phyloP scores from a whole-genome alignment of 2,329 filamentous ascomycete genomes.

The Colletotrichum falcatum region DNA sequence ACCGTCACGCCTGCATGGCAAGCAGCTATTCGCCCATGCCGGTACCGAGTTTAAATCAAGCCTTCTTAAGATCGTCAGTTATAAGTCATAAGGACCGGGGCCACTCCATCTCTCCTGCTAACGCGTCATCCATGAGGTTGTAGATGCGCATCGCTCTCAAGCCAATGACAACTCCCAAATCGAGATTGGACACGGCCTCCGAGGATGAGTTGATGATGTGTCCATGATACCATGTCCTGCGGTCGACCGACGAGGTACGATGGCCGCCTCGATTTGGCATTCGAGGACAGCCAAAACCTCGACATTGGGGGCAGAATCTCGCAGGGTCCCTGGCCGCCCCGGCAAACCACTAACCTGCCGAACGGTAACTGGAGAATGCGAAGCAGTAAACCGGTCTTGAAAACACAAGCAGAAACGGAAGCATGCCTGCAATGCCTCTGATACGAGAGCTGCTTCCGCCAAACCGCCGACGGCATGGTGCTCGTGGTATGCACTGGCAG shows the following conservation, averaged over 20 bases:
- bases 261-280: too few species aligned
- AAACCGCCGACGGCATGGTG: neutral
- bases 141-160: neutral
- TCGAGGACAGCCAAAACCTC: too few species aligned
- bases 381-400: neutral
- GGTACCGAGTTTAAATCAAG: neutral
- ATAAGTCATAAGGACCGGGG: conserved; percentile 3
- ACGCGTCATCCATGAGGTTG: conserved; percentile 14
- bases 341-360: too few species aligned
- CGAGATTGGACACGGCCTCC: too few species aligned
- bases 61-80: neutral
- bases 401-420: neutral
- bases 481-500: neutral
- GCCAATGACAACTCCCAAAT: too few species aligned
- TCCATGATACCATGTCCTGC: too few species aligned
- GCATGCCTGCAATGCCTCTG: neutral
- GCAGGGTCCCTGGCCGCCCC: too few species aligned
- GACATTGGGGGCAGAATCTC: too few species aligned
- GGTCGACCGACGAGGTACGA: too few species aligned
- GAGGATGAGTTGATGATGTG: too few species aligned
- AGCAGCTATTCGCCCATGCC: neutral
- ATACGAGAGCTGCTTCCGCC: neutral
- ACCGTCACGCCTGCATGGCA: conserved; percentile 18
- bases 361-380: too few species aligned
- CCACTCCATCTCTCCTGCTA: neutral